Percentiles rank a stretch among this genome's conserved stretches.
These are phyloP conservation scores for Ceratobasidium sp. DNA, from an alignment of 1,284 basidiomycete species.

Conservation along the genomic window DNA sequence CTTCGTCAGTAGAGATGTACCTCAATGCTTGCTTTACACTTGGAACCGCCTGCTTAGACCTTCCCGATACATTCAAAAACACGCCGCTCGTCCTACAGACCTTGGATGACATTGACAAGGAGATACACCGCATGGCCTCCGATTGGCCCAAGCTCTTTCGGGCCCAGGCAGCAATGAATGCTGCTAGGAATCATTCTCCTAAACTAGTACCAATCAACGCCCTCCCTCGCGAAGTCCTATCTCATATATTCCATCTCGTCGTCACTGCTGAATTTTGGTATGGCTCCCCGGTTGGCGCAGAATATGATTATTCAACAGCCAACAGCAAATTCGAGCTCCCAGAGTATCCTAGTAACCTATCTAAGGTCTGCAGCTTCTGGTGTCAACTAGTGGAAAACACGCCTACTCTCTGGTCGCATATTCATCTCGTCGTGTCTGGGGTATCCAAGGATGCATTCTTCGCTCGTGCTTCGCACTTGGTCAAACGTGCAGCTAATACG, in stretches of 20 bases:
- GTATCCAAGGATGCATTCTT: background rate
- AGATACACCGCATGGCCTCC: background rate
- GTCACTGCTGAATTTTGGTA: background rate
- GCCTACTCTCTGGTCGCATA: conserved; percentile 12
- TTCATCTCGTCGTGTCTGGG: background rate
- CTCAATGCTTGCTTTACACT: background rate
- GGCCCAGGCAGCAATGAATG: background rate
- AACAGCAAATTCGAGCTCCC: background rate
- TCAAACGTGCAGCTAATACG: background rate
- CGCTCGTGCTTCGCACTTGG: background rate
- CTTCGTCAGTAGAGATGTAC: background rate
- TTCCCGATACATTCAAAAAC: background rate
- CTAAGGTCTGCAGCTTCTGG: conserved; percentile 17
- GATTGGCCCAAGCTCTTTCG: background rate
- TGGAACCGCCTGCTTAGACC: background rate
- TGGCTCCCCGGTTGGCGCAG: background rate
- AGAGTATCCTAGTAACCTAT: background rate
- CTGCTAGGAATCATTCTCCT: background rate
- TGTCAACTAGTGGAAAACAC: background rate
- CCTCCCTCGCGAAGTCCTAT: conserved; percentile 17
- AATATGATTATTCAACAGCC: background rate
- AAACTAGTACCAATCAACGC: background rate
- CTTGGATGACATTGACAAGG: background rate
- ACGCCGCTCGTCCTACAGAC: background rate
- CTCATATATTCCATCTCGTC: conserved; percentile 15